Conservation (phyloP, 331 rosid genomes). For the Acacia pycnantha region DNA sequence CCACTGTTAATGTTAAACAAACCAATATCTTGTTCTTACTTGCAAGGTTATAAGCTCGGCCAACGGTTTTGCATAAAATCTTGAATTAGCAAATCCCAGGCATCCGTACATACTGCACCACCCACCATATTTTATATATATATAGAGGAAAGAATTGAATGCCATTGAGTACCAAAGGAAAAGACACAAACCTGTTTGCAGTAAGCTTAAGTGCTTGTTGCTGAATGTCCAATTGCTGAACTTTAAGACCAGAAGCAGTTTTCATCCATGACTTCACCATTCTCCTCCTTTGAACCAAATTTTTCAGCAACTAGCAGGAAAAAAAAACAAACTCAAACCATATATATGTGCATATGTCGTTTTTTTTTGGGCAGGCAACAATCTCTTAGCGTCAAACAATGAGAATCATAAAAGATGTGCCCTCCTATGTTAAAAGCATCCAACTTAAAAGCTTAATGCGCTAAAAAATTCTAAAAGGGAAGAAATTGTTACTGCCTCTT, state of each 20-base stretch:
- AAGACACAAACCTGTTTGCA: conserved; percentile 75
- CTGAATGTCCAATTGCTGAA: conserved; percentile 86
- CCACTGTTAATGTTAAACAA: conserved; percentile 21
- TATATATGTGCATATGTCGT: neutral
- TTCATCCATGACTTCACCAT: conserved; percentile 85
- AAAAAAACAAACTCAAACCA: conserved; percentile 18
- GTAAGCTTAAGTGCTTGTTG: conserved; percentile 99
- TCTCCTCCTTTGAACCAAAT: conserved; percentile 78
- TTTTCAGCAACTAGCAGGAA: conserved; percentile 67
- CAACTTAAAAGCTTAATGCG: neutral
- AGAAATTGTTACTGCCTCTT: neutral
- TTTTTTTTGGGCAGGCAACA: neutral
- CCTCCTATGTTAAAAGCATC: neutral
- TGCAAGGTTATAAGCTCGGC: conserved; percentile 93
- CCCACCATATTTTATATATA: conserved; percentile 14
- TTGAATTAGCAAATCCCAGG: conserved; percentile 89
- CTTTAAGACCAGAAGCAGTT: conserved; percentile 76
- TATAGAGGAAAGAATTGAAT: conserved; percentile 16
- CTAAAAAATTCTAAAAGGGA: neutral
- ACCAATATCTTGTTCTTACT: conserved; percentile 46
- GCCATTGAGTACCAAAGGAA: neutral
- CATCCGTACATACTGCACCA: conserved; percentile 96
- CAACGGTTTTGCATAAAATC: conserved; percentile 96
- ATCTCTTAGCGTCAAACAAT: neutral
- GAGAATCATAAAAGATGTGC: neutral